Conservation (phyloP, 208 protist species). For the Trypanosoma congolense region DNA sequence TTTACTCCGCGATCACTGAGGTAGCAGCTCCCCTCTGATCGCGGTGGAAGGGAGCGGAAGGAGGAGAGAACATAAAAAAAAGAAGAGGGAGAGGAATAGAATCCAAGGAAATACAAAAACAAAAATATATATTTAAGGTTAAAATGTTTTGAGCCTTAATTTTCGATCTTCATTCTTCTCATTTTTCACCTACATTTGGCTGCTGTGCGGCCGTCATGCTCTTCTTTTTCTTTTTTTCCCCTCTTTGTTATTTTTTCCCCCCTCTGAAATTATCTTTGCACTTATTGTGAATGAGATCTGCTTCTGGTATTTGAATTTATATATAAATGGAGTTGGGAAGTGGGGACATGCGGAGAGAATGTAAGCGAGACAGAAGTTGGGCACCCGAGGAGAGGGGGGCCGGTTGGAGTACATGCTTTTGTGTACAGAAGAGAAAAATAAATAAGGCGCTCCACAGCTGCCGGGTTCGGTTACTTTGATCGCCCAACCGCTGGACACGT, state of each 20-base stretch:
- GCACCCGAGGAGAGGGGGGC: too few species aligned
- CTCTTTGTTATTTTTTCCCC: neutral
- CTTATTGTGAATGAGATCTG: too few species aligned
- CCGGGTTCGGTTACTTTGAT: neutral
- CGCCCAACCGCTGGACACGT: neutral
- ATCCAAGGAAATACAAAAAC: neutral
- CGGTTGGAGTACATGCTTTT: too few species aligned
- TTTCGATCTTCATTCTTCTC: neutral
- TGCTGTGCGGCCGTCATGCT: neutral
- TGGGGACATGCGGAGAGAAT: too few species aligned
- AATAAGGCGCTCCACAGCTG: neutral
- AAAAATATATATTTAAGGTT: too few species aligned
- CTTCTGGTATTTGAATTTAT: too few species aligned
- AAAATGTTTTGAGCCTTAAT: neutral
- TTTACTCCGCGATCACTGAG: too few species aligned
- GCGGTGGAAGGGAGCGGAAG: neutral
- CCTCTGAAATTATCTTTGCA: too few species aligned
- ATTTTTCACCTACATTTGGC: neutral
- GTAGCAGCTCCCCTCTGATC: neutral
- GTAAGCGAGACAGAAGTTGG: too few species aligned
- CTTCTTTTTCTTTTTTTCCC: constrained; percentile 3
- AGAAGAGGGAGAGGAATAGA: constrained; percentile 2
- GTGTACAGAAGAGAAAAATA: neutral
- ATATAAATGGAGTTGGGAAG: too few species aligned
- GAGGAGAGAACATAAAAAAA: constrained; percentile 6